Percentiles rank a stretch among this genome's conserved stretches.
Conservation (phyloP, 2,329 filamentous ascomycete genomes). For the Pseudogymnoascus sp. region DNA sequence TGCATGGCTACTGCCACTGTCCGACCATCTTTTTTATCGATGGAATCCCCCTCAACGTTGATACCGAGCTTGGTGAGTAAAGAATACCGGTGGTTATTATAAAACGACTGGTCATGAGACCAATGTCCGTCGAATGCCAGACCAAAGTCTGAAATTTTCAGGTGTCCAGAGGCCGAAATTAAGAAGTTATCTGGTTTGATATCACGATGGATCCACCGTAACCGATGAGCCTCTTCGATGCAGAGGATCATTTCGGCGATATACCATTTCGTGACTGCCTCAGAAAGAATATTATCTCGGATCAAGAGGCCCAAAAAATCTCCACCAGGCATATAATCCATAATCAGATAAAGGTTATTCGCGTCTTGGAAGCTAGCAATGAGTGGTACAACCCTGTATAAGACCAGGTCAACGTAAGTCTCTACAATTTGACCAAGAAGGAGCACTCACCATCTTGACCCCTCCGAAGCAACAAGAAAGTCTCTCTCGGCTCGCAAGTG, state of each 20-base stretch:
- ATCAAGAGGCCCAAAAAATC: constrained; percentile 86
- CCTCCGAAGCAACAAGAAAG: constrained; percentile 80
- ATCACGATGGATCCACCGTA: constrained; percentile 89
- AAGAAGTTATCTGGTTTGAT: constrained; percentile 97
- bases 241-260: constrained; percentile 93
- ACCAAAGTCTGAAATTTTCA: constrained; percentile 95
- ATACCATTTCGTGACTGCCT: constrained; percentile 75
- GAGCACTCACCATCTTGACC: constrained; percentile 61
- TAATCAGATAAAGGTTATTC: constrained; percentile 79
- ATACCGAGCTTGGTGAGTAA: constrained; percentile 72
- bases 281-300: constrained; percentile 73
- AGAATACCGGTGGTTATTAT: constrained; percentile 71
- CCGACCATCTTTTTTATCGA: constrained; percentile 54
- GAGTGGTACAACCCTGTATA: constrained; percentile 68
- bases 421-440: background rate
- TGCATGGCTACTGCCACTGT: constrained; percentile 34
- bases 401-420: constrained; percentile 11
- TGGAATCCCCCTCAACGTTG: constrained; percentile 61
- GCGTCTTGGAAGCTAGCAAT: constrained; percentile 84
- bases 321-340: constrained; percentile 97
- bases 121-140: constrained; percentile 93
- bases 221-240: constrained; percentile 81
- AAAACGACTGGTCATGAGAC: constrained; percentile 84
- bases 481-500: constrained; percentile 87
- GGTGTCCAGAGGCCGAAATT: constrained; percentile 76